These are phyloP conservation scores for Acanthamoeba castellanii DNA, from an alignment of 208 protist species.

Conservation along the genomic window DNA sequence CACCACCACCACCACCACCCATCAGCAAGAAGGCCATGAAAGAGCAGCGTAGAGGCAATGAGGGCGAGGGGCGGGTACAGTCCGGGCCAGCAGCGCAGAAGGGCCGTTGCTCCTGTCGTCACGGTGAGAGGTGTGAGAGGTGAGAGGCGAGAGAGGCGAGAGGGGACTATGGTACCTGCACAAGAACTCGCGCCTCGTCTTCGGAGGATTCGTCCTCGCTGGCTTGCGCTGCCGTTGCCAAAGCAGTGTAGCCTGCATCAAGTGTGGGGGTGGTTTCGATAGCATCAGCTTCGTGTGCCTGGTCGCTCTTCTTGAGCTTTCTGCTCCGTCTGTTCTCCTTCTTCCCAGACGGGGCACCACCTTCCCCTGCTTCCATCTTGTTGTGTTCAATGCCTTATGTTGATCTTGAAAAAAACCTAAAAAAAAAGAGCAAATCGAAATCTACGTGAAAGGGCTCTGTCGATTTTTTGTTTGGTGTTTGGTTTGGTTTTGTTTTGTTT, in stretches of 20 bases:
- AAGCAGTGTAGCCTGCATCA: not conserved
- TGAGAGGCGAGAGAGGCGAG: not conserved
- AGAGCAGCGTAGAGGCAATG: not conserved
- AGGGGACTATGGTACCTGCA: not conserved
- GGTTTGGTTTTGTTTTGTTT: not conserved
- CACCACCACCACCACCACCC: not conserved
- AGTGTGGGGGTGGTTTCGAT: not conserved
- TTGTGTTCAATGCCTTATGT: not conserved
- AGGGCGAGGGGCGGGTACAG: not conserved
- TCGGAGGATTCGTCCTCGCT: not conserved
- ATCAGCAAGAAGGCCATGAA: not conserved
- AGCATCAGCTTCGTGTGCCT: not conserved
- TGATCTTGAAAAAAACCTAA: not conserved
- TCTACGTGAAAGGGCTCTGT: not conserved
- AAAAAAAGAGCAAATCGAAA: not conserved
- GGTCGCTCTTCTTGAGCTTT: not conserved
- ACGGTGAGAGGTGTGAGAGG: not conserved
- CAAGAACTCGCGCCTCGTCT: not conserved
- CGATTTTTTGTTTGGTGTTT: not conserved
- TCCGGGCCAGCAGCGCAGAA: conserved; percentile 51
- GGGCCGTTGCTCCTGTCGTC: conserved; percentile 7
- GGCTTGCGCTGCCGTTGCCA: not conserved
- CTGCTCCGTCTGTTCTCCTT: not conserved
- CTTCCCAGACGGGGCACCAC: not conserved
- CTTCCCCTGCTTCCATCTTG: not conserved